Percentiles rank a stretch among this genome's conserved stretches.
phyloP scores from a whole-genome alignment of 148 eudicot species.

The Hydrangea macrophylla region DNA sequence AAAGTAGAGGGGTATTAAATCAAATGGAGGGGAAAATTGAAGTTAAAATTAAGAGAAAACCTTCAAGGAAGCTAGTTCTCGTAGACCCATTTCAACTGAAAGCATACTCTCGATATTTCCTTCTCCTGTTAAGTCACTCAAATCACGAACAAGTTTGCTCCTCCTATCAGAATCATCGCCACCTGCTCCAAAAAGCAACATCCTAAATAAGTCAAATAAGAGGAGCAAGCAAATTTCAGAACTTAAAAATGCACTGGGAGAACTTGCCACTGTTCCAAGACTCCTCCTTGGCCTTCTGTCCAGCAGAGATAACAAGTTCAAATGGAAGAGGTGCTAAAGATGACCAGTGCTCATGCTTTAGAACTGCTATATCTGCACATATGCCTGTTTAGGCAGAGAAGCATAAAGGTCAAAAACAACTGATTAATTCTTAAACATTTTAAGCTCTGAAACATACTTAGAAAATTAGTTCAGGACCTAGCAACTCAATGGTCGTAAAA shows the following conservation, averaged over 20 bases:
- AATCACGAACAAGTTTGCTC: constrained; percentile 61
- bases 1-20: not conserved
- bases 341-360: constrained; percentile 93
- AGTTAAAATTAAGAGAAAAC: constrained; percentile 28
- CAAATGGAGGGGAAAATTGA: not conserved
- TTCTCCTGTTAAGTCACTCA: constrained; percentile 76
- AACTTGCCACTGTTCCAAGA: constrained; percentile 52
- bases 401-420: constrained; percentile 10
- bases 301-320: constrained; percentile 95
- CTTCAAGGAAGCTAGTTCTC: constrained; percentile 96
- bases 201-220: constrained; percentile 1
- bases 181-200: constrained; percentile 37
- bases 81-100: constrained; percentile 93
- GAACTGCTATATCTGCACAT: constrained; percentile 83
- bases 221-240: constrained; percentile 8
- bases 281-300: constrained; percentile 94
- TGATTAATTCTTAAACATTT: not conserved
- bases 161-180: constrained; percentile 48
- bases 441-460: not conserved
- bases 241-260: not conserved
- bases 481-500: not conserved
- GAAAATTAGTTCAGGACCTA: not conserved
- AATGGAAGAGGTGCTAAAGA: constrained; percentile 95
- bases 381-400: constrained; percentile 50
- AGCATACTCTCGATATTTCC: constrained; percentile 98